Evolutionary conservation across 192 early-diverging fungal genomes (phyloP), one percentile per base, ranked within the genome.

Genomic region (Entomortierella lignicola): DNA sequence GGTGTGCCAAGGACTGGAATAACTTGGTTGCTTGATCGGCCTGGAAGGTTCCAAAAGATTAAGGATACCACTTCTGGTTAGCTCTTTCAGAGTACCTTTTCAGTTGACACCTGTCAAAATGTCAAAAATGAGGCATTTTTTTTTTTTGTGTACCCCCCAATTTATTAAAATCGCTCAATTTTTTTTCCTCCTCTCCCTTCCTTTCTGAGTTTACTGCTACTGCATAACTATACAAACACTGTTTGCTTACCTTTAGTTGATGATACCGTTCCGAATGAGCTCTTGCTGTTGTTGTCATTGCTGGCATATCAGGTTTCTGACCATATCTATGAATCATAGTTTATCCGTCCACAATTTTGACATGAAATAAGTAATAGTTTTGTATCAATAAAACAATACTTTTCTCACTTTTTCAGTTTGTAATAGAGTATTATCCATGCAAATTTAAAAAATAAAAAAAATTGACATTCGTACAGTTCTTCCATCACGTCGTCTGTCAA

Each of bases 1-100:
- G 74, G 34, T 77, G 67, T 54, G 74, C 74, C 74, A 77, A 77
- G 66, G 74, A 69, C 7, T 77, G 66, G 39, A 77, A 77, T 0
- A 77, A 50, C 55, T 77, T 77, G 26, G 66, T 61, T 47, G 74
- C 74, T 59, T 77, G 74, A 55, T 77, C 66, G 4, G 74, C 74
- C 74, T 77, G 32, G 55, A 37, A 67, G 20, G 32, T 31, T 47
- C 26, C 13, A 29, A 54, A 60, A 29, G 25, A 52, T 58, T 17
- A 44, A 32, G 23, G 56, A 1, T 32, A 13, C 13, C 21, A 27
- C 41, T 44, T 27, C 15, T 18, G 4, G 15, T 32, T 26, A 31
- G 17, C 8, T 8, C 21, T 27, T 18, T 52, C 21, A 7, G 60
- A 31, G 61, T 63, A 63, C 61, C 61, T 4, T 58, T 51, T 8